Evolutionary conservation across 371 early-diverging fungal species (phyloP), one percentile per base, ranked within the genome.

Genomic region (Syncephalis plumigaleata): DNA sequence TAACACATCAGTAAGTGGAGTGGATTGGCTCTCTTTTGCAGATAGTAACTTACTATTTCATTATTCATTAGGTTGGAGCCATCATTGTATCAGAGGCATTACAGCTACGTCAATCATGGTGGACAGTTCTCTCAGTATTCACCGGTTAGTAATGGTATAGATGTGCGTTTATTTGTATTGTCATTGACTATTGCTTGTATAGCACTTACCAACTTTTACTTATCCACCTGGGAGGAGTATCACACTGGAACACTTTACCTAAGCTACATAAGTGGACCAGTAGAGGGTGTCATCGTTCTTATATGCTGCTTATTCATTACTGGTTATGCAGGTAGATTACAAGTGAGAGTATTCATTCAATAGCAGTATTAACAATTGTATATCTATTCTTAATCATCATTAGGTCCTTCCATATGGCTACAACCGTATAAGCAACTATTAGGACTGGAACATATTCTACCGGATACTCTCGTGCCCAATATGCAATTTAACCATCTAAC

Each of bases 181-280:
- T 44, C 55, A 25, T 20, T 49, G 26, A 31, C 9, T 48, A 15
- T 38, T 39, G 11, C 11, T 8, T 49, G 47, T 44, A 68, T 77
- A 49, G 83, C 84, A 43, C 58, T 81, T 25, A 69, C 70, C 44
- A 81, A 79, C 65, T 98, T 94, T 66, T 98, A 86, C 69, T 64
- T 91, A 53, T 78, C 87, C 46, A 90, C 92, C 5, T 87, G 92
- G 84, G 93, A 98, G 60, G 92, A 91, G 53, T 96, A 91, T 57
- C 87, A 93, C 59, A 94, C 96, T 1, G 88, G 88, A 11, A 62
- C 76, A 2, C 72, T 98, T 43, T 92, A 79, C 55, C 68, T 98
- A 36, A 88, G 91, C 18, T 75, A 87, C 44, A 81, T 96, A 63
- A 87, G 81, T 53, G 99, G 98, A 8, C 94, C 98, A 18, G 86